Base-by-base conservation (phyloP, 148 eudicot genomes). In the Bassia scoparia region DNA sequence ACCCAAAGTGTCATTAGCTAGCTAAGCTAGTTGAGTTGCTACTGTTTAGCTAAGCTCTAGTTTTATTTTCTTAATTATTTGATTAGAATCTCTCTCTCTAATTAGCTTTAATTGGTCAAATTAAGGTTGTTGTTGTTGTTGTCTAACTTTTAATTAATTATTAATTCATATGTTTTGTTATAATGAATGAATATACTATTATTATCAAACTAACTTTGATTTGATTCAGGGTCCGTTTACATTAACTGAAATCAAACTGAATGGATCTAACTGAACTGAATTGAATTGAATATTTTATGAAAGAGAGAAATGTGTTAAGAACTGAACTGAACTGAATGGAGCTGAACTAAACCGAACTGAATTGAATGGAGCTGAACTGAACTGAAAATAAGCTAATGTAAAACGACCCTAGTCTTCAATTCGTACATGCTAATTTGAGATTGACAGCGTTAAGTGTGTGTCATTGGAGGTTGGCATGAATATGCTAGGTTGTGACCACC, bases 1-100 rank as follows among this genome's bases (percentile, higher is more conserved):
- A 41, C 0, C 68, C 73, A 68, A 79, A 79, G 75, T 75, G 23
- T 61, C 53, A 59, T 70, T 63, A 72, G 59, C 31, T 62, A 48
- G 7, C 18, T 6, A 24, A 46, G 53, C 71, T 69, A n/a, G n/a
- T n/a, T 64, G 26, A 65, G 69, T 65, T 41, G 53, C n/a, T 66
- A 41, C 12, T 37, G 5, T 37, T 6, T 65, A 65, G 30, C 24
- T 65, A 63, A n/a, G 30, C 35, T 53, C 12, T 38, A 63, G 35
- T 29, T 55, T 55, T 24, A 62, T 49, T 52, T 65, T 35, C 29
- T 52, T 50, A 31, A 33, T 13, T 30, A 60, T 48, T 33, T 38
- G 11, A 54, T 68, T 67, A 14, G 41, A 17, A 48, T 24, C 24
- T 9, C 31, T n/a, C n/a, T 59, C 8, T 13, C 6, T 35, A 64